Percentiles rank a stretch among this genome's conserved stretches.
phyloP scores from a whole-genome alignment of 129 eudicot species.

The Centella asiatica region DNA sequence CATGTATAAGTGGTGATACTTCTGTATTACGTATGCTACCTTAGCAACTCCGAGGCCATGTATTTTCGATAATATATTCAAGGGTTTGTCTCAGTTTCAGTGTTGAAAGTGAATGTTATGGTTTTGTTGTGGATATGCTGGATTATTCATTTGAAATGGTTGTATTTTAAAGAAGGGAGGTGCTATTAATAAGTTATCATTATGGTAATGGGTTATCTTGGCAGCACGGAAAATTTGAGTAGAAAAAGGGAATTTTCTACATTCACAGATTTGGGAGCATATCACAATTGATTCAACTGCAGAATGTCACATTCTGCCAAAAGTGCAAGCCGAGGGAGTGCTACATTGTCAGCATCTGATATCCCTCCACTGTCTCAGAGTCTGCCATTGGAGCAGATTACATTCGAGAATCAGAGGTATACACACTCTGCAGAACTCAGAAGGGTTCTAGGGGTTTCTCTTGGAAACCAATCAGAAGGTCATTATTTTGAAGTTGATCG shows the following conservation, averaged over 20 bases:
- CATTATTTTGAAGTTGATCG: background rate
- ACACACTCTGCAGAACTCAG: background rate
- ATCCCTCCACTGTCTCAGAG: background rate
- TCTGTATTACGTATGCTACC: background rate
- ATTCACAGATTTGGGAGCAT: background rate
- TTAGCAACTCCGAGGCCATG: too few species aligned
- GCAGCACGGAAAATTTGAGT: background rate
- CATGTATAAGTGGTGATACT: too few species aligned
- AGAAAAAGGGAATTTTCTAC: background rate
- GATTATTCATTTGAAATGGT: too few species aligned
- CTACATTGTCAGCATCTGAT: background rate
- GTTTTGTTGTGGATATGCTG: too few species aligned
- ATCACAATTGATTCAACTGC: background rate
- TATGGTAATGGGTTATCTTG: background rate
- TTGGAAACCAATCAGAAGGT: background rate
- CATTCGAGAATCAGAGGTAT: background rate
- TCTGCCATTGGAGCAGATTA: conserved; percentile 6
- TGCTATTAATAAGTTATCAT: background rate
- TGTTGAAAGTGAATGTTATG: too few species aligned
- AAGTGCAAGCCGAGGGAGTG: background rate
- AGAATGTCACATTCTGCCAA: background rate
- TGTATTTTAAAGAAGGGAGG: too few species aligned
- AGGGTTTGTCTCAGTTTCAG: too few species aligned
- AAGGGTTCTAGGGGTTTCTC: background rate
- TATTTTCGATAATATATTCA: too few species aligned